Evolutionary conservation across 345 rosid genomes (phyloP).

Genomic region (Eucalyptus pauciflora): DNA sequence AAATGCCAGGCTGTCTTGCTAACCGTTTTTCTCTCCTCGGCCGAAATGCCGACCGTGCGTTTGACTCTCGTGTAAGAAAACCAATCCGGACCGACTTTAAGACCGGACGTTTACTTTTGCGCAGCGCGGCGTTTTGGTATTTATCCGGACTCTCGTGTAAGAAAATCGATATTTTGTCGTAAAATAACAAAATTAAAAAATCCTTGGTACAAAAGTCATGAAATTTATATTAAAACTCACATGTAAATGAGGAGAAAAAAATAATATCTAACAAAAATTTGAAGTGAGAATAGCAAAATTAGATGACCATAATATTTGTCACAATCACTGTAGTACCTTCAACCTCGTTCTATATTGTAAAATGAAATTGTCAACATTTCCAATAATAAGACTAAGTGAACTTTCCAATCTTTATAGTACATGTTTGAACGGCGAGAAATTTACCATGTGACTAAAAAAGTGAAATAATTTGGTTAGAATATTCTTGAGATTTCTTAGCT

Average conservation of each 20-base stretch:
- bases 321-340: fast-evolving
- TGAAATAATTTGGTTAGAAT: too few species aligned
- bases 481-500: too few species aligned
- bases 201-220: not conserved
- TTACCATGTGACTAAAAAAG: too few species aligned
- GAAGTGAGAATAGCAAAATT: fast-evolving
- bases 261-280: not conserved
- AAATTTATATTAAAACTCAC: not conserved
- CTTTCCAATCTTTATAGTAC: not conserved
- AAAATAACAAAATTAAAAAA: not conserved
- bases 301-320: fast-evolving
- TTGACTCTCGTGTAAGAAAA: not conserved
- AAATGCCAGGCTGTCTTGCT: not conserved
- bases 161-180: not conserved
- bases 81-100: not conserved
- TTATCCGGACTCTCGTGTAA: too few species aligned
- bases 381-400: not conserved
- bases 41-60: not conserved
- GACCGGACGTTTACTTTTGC: not conserved
- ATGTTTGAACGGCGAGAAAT: not conserved
- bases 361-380: not conserved
- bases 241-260: not conserved
- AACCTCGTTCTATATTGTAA: not conserved
- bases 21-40: not conserved
- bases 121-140: too few species aligned